These are phyloP conservation scores for Kazachstania africana DNA, from an alignment of 805 yeast genomes.

Conservation along the genomic window DNA sequence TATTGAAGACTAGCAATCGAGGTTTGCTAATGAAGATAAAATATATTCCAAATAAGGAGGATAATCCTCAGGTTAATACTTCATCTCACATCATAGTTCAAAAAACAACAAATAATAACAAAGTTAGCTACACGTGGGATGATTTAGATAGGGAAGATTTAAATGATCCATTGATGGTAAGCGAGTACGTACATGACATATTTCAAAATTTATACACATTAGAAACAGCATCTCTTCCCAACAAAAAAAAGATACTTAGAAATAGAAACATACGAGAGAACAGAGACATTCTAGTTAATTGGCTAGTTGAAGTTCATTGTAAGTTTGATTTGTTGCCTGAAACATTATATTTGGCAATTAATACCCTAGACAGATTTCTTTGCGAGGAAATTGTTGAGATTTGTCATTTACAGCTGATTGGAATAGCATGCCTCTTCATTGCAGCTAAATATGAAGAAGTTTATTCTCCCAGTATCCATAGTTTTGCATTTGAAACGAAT, in stretches of 20 bases:
- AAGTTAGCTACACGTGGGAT: no score
- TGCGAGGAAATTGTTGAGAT: constrained; percentile 47
- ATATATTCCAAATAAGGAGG: no score
- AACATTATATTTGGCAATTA: constrained; percentile 69
- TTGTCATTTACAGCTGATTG: constrained; percentile 69
- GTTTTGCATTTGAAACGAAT: constrained; percentile 73
- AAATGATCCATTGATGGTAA: not conserved
- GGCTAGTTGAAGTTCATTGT: constrained; percentile 81
- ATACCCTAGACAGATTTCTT: constrained; percentile 76
- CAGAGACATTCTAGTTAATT: constrained; percentile 73
- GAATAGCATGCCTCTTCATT: constrained; percentile 71
- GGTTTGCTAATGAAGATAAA: no score
- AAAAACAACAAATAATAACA: not conserved
- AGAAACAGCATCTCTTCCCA: not conserved
- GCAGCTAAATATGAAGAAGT: constrained; percentile 91
- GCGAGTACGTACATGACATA: not conserved
- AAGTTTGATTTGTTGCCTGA: constrained; percentile 76
- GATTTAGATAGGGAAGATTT: not conserved
- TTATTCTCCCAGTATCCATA: constrained; percentile 71
- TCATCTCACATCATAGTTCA: no score
- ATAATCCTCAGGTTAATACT: no score
- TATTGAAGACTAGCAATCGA: no score
- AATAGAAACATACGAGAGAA: constrained; percentile 21
- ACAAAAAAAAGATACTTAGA: not conserved
- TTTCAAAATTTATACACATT: not conserved